Conservation (phyloP, 805 yeast species). For the Cyberlindnera americana region DNA sequence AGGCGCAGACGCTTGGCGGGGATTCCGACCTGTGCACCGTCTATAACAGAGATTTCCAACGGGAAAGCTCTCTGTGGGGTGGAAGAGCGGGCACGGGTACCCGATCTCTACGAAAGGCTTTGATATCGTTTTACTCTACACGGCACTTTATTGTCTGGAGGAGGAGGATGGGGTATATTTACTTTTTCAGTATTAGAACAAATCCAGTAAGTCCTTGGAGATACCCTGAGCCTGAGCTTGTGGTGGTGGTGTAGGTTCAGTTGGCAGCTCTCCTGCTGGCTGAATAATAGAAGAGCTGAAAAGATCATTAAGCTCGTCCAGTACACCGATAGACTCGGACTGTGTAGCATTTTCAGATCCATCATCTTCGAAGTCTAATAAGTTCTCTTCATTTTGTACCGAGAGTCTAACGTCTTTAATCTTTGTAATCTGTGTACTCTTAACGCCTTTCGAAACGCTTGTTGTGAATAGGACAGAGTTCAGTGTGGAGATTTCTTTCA, state of each 20-base stretch:
- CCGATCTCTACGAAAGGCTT: too few relatives aligned
- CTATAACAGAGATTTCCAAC: too few relatives aligned
- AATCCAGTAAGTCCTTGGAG: constrained; percentile 22
- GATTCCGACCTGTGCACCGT: too few relatives aligned
- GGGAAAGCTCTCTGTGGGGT: too few relatives aligned
- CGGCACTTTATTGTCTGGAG: too few relatives aligned
- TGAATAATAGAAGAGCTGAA: constrained; percentile 42
- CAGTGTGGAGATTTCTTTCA: constrained; percentile 76
- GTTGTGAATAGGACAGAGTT: constrained; percentile 91
- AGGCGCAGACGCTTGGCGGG: too few relatives aligned
- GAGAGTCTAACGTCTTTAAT: constrained; percentile 74
- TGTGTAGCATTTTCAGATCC: constrained; percentile 16
- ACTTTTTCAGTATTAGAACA: too few relatives aligned
- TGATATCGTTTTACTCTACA: too few relatives aligned
- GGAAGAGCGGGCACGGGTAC: too few relatives aligned
- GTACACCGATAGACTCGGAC: constrained; percentile 36
- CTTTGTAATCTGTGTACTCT: constrained; percentile 43
- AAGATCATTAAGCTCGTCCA: constrained; percentile 75
- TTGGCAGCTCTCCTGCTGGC: constrained; percentile 15
- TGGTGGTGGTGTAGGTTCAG: too few relatives aligned
- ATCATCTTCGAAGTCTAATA: constrained; percentile 82
- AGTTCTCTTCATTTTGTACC: constrained; percentile 81
- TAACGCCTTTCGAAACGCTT: constrained; percentile 39
- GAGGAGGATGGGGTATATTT: too few relatives aligned
- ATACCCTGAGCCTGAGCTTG: background rate